Conservation (phyloP, 129 eudicot genomes). For the Artemisia argyi region DNA sequence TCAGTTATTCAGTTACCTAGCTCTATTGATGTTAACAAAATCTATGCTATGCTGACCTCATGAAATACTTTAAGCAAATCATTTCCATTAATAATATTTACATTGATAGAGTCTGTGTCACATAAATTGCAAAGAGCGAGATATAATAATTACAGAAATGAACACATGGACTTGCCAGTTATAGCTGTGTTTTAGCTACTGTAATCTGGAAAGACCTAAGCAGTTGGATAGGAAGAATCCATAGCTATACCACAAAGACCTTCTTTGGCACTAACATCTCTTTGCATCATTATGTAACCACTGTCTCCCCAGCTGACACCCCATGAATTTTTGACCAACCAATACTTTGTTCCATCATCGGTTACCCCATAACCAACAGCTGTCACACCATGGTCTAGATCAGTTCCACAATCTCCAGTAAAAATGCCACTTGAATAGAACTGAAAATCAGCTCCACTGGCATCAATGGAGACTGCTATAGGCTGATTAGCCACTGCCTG, state of each 20-base stretch:
- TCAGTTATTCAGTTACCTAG: no score
- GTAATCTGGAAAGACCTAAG: background rate
- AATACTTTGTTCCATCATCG: slow-evolving; percentile 21
- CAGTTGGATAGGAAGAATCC: slow-evolving; percentile 43
- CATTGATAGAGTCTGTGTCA: background rate
- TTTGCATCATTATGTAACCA: slow-evolving; percentile 49
- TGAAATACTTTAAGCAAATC: no score
- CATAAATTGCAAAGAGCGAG: background rate
- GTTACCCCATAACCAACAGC: slow-evolving; percentile 25
- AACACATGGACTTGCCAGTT: slow-evolving; percentile 3
- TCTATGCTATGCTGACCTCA: no score
- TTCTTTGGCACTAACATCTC: slow-evolving; percentile 38
- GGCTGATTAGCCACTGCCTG: slow-evolving; percentile 25
- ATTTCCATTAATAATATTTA: background rate
- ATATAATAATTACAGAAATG: slow-evolving; percentile 1
- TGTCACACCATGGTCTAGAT: slow-evolving; percentile 22
- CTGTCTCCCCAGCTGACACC: slow-evolving; percentile 49
- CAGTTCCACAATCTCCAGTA: slow-evolving; percentile 16
- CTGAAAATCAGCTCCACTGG: slow-evolving; percentile 11
- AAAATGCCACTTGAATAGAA: slow-evolving; percentile 12
- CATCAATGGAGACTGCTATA: slow-evolving; percentile 14
- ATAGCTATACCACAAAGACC: slow-evolving; percentile 51
- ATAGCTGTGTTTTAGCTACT: background rate
- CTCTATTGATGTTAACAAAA: no score
- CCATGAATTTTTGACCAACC: slow-evolving; percentile 40